phyloP scores from a whole-genome alignment of 306 rosid species.

The Citrullus colocynthis region DNA sequence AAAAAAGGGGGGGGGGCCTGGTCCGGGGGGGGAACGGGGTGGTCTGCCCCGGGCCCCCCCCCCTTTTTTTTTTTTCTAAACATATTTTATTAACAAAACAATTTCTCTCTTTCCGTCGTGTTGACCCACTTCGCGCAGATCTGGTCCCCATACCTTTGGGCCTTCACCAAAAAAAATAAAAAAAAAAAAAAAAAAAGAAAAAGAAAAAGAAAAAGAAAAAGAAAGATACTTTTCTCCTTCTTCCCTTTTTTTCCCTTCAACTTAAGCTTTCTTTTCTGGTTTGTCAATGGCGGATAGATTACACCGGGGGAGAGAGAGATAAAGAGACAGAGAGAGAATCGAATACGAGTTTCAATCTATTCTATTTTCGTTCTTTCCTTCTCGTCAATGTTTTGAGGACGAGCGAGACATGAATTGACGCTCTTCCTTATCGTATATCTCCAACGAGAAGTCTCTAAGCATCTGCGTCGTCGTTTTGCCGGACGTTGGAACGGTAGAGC shows the following conservation, averaged over 20 bases:
- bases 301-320: not conserved
- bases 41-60: no score
- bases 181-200: no score
- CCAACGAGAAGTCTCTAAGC: slow-evolving; percentile 55
- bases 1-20: no score
- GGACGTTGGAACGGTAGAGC: not conserved
- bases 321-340: not conserved
- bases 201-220: not conserved
- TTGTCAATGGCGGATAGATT: slow-evolving; percentile 5
- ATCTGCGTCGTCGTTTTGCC: slow-evolving; percentile 17
- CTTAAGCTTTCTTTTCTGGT: not conserved
- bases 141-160: no score
- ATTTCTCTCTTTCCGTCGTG: no score
- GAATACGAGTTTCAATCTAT: no score
- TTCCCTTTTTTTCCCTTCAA: not conserved
- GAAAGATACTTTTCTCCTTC: not conserved
- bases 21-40: no score
- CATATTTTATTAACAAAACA: no score
- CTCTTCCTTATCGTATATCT: slow-evolving; percentile 58
- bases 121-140: no score
- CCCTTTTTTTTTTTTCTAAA: no score
- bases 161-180: no score
- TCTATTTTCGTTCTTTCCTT: not conserved
- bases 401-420: slow-evolving; percentile 52
- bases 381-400: slow-evolving; percentile 33